phyloP scores from a whole-genome alignment of 345 rosid species.

The Brassica juncea region DNA sequence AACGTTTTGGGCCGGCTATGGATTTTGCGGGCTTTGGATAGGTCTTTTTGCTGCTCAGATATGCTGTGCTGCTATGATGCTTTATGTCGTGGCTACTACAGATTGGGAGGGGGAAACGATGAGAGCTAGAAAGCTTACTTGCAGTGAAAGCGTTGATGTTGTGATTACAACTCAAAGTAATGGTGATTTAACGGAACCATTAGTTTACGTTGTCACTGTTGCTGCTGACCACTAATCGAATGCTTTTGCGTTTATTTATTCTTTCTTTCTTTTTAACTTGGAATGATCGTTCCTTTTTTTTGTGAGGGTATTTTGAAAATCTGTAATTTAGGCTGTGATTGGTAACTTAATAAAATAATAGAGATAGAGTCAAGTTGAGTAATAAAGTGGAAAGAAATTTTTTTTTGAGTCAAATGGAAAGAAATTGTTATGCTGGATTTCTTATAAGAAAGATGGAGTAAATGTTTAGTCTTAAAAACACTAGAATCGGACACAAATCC shows the following conservation, averaged over 20 bases:
- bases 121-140: conserved; percentile 61
- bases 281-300: conserved; percentile 1
- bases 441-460: too few relatives aligned
- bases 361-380: too few relatives aligned
- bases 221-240: conserved; percentile 19
- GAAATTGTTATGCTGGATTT: too few relatives aligned
- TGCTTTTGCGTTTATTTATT: background rate
- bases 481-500: too few relatives aligned
- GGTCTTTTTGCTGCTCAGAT: conserved; percentile 84
- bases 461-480: too few relatives aligned
- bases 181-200: conserved; percentile 16
- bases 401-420: too few relatives aligned
- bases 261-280: background rate
- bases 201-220: conserved; percentile 28
- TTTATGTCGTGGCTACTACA: conserved; percentile 79
- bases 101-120: conserved; percentile 74
- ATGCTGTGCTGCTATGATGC: conserved; percentile 80
- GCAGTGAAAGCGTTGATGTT: conserved; percentile 37
- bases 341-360: too few relatives aligned
- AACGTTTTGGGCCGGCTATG: conserved; percentile 60
- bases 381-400: too few relatives aligned
- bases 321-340: background rate
- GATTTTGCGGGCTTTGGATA: conserved; percentile 81
- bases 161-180: conserved; percentile 16
- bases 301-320: background rate